Base-by-base conservation (phyloP, 192 early-diverging fungal species). In the Anaeromyces robustus region DNA sequence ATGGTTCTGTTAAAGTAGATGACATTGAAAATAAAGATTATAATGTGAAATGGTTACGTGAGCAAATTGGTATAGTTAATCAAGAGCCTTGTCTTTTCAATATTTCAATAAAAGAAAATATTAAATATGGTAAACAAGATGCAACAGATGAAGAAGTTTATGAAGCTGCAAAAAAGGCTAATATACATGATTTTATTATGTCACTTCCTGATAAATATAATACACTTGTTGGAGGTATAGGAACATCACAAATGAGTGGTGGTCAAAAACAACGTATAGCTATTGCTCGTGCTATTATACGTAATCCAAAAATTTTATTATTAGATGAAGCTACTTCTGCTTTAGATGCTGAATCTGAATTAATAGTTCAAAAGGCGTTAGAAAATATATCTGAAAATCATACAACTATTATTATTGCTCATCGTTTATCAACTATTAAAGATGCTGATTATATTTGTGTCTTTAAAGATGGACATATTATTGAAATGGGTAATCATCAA, bases 231-330 rank as follows among this genome's bases (percentile, higher is more conserved):
- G 84, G 85, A 28, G 82, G 84, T 68, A 85, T 86, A 83, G 93
- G 92, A 13, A 85, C 82, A 79, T 89, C 88, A 34, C 32, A 34
- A 34, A 34, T 34, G 32, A 34, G 32, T 79, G 92, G 92, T 78
- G 92, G 92, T 29, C 92, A 93, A 83, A 94, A 94, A 81, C 92
- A 94, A 78, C 90, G 96, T 29, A 89, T 98, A 79, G 94, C 94
- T 12, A 94, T 94, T 13, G 81, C 78, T 30, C 17, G 16, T 31
- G 30, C 17, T 17, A 78, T 78, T 12, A 9, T 31, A 6, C 31
- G n/a, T 29, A 79, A 79, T 43, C 79, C 79, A 43, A 79, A 79
- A 30, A 29, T 79, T n/a, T 43, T 79, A n/a, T 18, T 78, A 9
- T 18, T 30, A 30, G 30, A 9, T 17, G 17, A 94, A 80, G 93